A percentile compares a stretch with the other conserved stretches of the same genome.
phyloP scores from a whole-genome alignment of 768 basidiomycete genomes.

The Floccularia luteovirens region DNA sequence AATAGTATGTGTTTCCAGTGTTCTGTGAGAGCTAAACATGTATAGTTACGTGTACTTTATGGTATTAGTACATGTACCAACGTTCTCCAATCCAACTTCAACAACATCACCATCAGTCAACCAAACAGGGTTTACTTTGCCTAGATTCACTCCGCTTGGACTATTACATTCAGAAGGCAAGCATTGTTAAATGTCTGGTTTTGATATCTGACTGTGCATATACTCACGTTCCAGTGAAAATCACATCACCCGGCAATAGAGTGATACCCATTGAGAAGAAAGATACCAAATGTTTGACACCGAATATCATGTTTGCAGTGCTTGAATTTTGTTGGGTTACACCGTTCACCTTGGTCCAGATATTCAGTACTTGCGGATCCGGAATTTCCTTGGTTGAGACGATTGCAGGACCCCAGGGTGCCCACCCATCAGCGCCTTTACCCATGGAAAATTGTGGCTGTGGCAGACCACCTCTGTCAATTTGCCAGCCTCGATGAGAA shows the following conservation, averaged over 20 bases:
- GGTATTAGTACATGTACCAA: conserved; percentile 29
- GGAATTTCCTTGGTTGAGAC: conserved; percentile 27
- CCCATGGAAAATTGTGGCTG: conserved; percentile 36
- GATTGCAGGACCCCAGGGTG: conserved; percentile 31
- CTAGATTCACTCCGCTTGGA: conserved; percentile 25
- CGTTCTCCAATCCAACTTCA: conserved; percentile 27
- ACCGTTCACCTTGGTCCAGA: conserved; percentile 34
- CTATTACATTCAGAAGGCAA: conserved; percentile 9
- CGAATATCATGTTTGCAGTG: conserved; percentile 34
- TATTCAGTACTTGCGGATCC: conserved; percentile 29
- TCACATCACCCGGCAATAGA: conserved; percentile 31
- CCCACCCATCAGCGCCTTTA: conserved; percentile 35
- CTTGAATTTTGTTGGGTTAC: conserved; percentile 29
- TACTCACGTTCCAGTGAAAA: conserved; percentile 34
- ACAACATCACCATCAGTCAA: conserved; percentile 28
- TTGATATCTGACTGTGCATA: no score
- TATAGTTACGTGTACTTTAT: conserved; percentile 17
- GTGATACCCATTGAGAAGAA: conserved; percentile 40
- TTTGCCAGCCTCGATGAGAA: conserved; percentile 36
- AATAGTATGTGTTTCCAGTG: no score
- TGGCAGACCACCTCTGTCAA: conserved; percentile 31
- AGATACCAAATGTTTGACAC: conserved; percentile 28
- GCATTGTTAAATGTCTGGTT: neutral
- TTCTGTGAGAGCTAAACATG: no score
- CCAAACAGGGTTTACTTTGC: conserved; percentile 24